Conservation (phyloP, 2,329 filamentous ascomycete genomes). For the Knoxdaviesia capensis region DNA sequence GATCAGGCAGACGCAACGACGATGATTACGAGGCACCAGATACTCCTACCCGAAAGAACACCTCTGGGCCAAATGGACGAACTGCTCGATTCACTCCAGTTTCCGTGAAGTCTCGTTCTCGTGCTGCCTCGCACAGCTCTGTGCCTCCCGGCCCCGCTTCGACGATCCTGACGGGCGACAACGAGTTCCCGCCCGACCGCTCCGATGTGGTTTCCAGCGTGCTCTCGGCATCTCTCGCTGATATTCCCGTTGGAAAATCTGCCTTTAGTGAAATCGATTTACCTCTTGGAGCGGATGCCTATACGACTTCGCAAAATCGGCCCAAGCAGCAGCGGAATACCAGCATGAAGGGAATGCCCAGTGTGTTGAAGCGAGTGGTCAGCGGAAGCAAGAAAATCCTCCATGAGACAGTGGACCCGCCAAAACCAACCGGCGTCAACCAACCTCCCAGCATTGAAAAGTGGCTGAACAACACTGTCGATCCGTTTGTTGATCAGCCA, state of each 20-base stretch:
- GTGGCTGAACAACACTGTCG: constrained; percentile 42
- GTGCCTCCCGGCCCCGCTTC: no score
- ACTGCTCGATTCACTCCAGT: no score
- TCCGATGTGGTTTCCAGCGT: constrained; percentile 20
- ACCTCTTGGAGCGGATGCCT: constrained; percentile 25
- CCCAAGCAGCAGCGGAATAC: constrained; percentile 29
- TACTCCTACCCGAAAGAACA: no score
- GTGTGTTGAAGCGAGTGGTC: constrained; percentile 43
- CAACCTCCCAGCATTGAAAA: constrained; percentile 44
- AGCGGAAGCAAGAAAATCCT: constrained; percentile 45
- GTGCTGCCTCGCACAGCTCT: no score
- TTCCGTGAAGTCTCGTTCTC: no score
- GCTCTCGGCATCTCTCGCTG: constrained; percentile 13
- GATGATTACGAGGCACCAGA: no score
- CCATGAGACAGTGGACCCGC: constrained; percentile 36
- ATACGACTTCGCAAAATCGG: constrained; percentile 15
- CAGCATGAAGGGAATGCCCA: constrained; percentile 40
- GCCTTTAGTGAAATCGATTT: constrained; percentile 47
- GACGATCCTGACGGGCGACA: constrained; percentile 3
- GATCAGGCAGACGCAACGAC: no score
- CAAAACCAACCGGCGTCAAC: constrained; percentile 26
- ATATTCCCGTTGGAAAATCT: constrained; percentile 44
- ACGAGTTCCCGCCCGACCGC: constrained; percentile 1
- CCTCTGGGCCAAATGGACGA: no score
- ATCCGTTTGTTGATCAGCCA: constrained; percentile 33